Base-by-base conservation (phyloP, 2,329 filamentous ascomycete genomes). In the Coccinonectria pachysandricola region DNA sequence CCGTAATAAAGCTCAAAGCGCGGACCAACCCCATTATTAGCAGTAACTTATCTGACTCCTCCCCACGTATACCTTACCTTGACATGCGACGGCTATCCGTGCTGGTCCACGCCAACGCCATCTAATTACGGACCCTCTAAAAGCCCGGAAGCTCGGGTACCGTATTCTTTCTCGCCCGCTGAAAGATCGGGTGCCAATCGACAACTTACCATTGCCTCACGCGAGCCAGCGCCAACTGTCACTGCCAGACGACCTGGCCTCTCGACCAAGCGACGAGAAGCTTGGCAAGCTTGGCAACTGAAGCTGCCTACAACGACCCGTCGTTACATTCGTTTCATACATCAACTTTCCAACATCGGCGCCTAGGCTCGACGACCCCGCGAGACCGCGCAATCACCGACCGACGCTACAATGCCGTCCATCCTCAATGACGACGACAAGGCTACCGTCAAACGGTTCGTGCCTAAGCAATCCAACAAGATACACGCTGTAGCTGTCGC, bases 401-500 rank as follows among this genome's bases (percentile, higher is more conserved):
- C 24, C 32, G 31, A 27, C 34, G 28, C 28, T 51, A 59, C 44
- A 39, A 74, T 74, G 70, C 69, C 70, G 46, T 72, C 70, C 21
- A 68, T 93, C 40, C 73, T 98, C 31, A 83, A 69, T 53, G 88
- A 95, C 50, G 80, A 87, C 49, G 91, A 98, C 64, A 95, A 93
- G 69, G 83, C 92, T 62, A 93, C 78, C 35, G 87, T 98, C 59
- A 93, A 92, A 65, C 79, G 91, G 53, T 81, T 79, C 45, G 84
- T 98, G 28, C 88, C 91, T 36, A 95, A 93, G 57, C 75, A 85
- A 38, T 77, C 78, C 48, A 98, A 96, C 75, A 96, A 96, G 68
- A 96, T 98, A 57, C 83, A 92, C 42, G 86, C 87, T 36, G 88
- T 93, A 40, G 91, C 84, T 34, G 87, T 96, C 42, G 88, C 86